Base-by-base conservation (phyloP, 495 filamentous ascomycete species). In the Aspergillus mulundensis region DNA sequence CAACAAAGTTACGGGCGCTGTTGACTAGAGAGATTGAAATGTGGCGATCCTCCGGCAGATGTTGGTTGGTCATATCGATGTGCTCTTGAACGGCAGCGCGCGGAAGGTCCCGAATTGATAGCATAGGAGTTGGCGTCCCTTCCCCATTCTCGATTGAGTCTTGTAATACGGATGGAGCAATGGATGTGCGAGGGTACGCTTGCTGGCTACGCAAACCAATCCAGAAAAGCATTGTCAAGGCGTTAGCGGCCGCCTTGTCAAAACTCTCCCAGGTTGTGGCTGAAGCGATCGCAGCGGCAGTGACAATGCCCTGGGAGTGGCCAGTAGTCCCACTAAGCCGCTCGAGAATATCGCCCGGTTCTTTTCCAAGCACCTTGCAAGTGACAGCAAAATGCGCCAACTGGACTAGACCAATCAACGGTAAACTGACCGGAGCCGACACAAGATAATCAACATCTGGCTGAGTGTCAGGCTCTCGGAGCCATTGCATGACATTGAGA, bases 201-300 rank as follows among this genome's bases (percentile, higher is more conserved):
- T 99, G 95, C 67, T 99, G 95, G 69, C 93, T 96, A 60, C 95
- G 89, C n/a, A 92, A 83, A 59, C 95, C 95, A 60, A 99, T 97
- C 95, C 94, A 99, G 77, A 99, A 99, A n/a, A 99, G 87, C 56
- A 95, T 87, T 7, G 87, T 95, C 53, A 99, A 75, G 1, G 92
- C 87, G 64, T 88, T 81, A 49, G 80, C 87, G 32, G 90, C 79
- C 30, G 86, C 81, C 62, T 87, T 83, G 36, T 88, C 82, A 63
- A 95, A 97, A 1, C 87, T 88, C 56, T 95, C 89, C 95, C 95
- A 97, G 42, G 82, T 86, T 59, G 88, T 85, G 8, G 90, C 87
- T 2, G 91, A 87, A 5, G 95, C 88, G 49, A 95, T 94, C 25
- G 86, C 90, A n/a, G 92, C 92, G 14, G 95, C 94, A 14, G 92